These are phyloP conservation scores for Mariannaea sp. DNA, from an alignment of 2,329 filamentous ascomycete species.

Conservation along the genomic window DNA sequence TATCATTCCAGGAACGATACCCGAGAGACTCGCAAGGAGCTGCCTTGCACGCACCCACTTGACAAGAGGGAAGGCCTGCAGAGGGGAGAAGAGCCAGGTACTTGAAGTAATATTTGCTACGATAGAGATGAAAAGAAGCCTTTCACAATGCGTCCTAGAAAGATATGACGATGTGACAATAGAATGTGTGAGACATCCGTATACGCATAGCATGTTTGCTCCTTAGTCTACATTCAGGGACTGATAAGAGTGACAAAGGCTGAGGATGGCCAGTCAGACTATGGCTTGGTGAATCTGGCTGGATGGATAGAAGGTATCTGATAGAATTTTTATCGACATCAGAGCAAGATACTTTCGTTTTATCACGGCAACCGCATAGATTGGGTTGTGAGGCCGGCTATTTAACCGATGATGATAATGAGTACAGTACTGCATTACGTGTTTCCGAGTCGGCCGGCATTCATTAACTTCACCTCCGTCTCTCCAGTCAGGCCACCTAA, in stretches of 20 bases:
- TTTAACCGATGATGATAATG: too few species aligned
- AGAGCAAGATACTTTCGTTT: too few species aligned
- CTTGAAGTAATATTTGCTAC: conserved; percentile 9
- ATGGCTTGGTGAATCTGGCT: background rate
- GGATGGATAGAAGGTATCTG: background rate
- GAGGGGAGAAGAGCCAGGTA: conserved; percentile 1
- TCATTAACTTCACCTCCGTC: too few species aligned
- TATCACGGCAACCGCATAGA: too few species aligned
- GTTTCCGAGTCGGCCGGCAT: too few species aligned
- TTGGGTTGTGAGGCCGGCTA: too few species aligned
- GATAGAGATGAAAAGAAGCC: background rate
- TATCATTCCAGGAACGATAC: conserved; percentile 38
- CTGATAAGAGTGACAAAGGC: too few species aligned
- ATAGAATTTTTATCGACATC: too few species aligned
- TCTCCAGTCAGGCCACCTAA: too few species aligned
- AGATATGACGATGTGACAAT: background rate
- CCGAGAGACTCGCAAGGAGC: conserved; percentile 31
- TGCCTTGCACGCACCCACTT: conserved; percentile 22
- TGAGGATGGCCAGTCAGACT: too few species aligned
- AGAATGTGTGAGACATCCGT: background rate
- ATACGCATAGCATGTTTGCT: background rate
- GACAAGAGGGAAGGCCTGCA: conserved; percentile 14
- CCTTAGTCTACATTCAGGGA: background rate
- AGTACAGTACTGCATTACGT: too few species aligned
- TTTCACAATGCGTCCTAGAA: background rate